Conservation (phyloP, 1,284 basidiomycete species). For the Malassezia furfur region DNA sequence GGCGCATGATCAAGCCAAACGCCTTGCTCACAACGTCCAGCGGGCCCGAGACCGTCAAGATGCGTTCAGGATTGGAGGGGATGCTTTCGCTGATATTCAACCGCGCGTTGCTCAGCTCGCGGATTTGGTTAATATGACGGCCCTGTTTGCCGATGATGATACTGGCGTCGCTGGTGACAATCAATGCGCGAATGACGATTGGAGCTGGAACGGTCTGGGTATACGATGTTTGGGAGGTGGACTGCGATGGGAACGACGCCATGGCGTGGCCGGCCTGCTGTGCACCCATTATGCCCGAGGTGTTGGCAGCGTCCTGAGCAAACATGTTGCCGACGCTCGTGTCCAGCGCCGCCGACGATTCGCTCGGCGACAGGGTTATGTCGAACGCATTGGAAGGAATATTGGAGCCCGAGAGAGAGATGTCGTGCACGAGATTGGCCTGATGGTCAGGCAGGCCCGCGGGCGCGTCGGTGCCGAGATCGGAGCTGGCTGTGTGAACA, state of each 20-base stretch:
- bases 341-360: background rate
- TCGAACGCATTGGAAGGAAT: background rate
- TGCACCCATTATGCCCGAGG: background rate
- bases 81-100: slow-evolving; percentile 48
- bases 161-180: slow-evolving; percentile 96
- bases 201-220: slow-evolving; percentile 18
- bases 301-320: too few species aligned
- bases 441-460: background rate
- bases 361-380: background rate
- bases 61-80: slow-evolving; percentile 85
- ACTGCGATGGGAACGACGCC: background rate
- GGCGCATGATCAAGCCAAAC: slow-evolving; percentile 93
- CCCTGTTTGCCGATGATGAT: slow-evolving; percentile 98
- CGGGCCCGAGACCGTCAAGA: slow-evolving; percentile 91
- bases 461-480: background rate
- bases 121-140: slow-evolving; percentile 93
- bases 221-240: background rate
- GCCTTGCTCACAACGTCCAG: slow-evolving; percentile 98
- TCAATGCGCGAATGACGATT: slow-evolving; percentile 55
- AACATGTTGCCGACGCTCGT: background rate
- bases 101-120: slow-evolving; percentile 92
- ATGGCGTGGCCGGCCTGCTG: background rate
- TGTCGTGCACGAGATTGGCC: background rate
- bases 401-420: background rate
- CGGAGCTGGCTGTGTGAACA: background rate